Evolutionary conservation across 2,329 filamentous ascomycete genomes (phyloP), one percentile per base, ranked within the genome.

Genomic region (Bimuria novae-zelandiae): DNA sequence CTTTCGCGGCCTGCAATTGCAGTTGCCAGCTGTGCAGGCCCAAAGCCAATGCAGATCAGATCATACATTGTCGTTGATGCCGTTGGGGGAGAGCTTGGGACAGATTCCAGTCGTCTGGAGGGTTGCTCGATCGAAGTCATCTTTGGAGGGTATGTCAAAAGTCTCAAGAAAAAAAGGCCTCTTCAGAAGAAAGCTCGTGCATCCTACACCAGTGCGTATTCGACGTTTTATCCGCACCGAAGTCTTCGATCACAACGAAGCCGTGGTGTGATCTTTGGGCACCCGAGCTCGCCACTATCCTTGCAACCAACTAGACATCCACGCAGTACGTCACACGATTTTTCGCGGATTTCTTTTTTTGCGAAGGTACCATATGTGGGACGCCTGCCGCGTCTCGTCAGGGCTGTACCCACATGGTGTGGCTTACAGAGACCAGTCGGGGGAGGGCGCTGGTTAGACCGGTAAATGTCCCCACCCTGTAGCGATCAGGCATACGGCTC

Each of bases 21-120:
- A 16, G 69, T 70, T 11, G 70, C 69, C 25, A 74, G 41, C 44
- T 71, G 69, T 32, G 69, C 66, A 40, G 70, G 67, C 7, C 71
- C 67, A 42, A 74, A 74, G 8, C 71, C 71, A 39, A 74, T 60
- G 53, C 67, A 70, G n/a, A 74, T 59, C 21, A 72, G 56, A 46
- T 74, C 70, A 49, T 65, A 72, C 11, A 50, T 64, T 47, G 55
- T 44, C 10, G 57, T 51, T 7, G 53, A 25, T 36, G 56, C 52
- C 16, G 57, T 32, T 36, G 56, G 52, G 11, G 63, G 54, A 23
- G 62, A 59, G 29, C 36, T 52, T 10, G 60, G 57, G 19, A 46
- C 51, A 8, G 51, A 47, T 7, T 63, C 51, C 39, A 57, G 50
- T 12, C 52, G 52, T 14, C 37, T 57, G 36, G 41, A 35, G 6